Conservation (phyloP, 164 flowering plant genomes). For the Nymphaea colorata region DNA sequence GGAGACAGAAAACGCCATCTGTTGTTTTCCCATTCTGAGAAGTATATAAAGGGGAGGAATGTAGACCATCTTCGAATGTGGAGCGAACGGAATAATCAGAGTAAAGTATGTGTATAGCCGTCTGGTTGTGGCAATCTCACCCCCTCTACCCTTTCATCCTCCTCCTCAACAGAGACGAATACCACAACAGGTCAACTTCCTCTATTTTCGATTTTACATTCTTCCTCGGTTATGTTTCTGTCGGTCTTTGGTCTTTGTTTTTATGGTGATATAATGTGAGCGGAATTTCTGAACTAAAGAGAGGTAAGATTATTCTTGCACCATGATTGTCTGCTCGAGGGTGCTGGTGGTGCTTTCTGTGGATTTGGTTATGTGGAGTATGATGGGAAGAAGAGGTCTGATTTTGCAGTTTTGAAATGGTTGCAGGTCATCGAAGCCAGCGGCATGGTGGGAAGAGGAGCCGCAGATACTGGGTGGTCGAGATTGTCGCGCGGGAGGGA, state of each 20-base stretch:
- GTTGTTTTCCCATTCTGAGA: too few species aligned
- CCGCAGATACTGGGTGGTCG: constrained; percentile 61
- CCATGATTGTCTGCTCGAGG: too few species aligned
- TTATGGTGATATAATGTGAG: too few species aligned
- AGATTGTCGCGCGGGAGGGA: constrained; percentile 72
- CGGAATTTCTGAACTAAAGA: too few species aligned
- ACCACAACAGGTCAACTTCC: constrained; percentile 33
- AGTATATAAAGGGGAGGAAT: too few species aligned
- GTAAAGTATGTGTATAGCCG: constrained; percentile 63
- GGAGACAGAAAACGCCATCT: too few species aligned
- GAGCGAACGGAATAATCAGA: not conserved
- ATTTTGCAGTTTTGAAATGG: not conserved
- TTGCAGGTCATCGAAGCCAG: constrained; percentile 49
- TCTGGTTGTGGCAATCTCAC: constrained; percentile 58
- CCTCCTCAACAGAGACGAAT: constrained; percentile 71
- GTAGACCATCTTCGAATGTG: too few species aligned
- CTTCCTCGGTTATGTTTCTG: not conserved
- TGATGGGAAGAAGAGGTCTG: too few species aligned
- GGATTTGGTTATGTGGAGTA: too few species aligned
- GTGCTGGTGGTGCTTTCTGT: too few species aligned
- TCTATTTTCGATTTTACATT: not conserved
- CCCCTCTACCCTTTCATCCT: constrained; percentile 55
- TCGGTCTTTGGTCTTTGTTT: too few species aligned
- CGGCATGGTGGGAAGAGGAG: constrained; percentile 62
- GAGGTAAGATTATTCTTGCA: too few species aligned